Base-by-base conservation (phyloP, 1,139 yeast genomes). In the Pneumocystis canis region DNA sequence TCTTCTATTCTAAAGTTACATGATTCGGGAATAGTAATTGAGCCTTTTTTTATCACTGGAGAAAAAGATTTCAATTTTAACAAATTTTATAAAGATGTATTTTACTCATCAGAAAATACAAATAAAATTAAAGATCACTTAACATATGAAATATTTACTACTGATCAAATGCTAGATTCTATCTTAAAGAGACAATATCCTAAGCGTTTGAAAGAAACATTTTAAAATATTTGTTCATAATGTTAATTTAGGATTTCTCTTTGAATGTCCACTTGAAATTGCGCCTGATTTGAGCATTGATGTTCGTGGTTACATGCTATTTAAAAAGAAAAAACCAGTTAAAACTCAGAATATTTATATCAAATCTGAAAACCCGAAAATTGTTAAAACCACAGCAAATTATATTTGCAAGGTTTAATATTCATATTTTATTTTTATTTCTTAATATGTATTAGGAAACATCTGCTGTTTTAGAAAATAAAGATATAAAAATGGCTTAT, bases 241-340 rank as follows among this genome's bases (percentile, higher is more conserved):
- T 84, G 81, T 65, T 85, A 84, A 65, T 78, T 86, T 9, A 80
- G 81, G 95, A 61, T 79, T 84, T 2, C 80, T 79, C 59, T 86
- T 87, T 69, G 78, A 82, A 14, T 82, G 88, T 67, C 80, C 83
- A n/a, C 66, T 84, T 58, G 77, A 78, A 5, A 70, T 84, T 3
- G 75, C 77, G 2, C 82, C 83, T 1, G 74, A 76, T 0, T 67
- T 89, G 18, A 78, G 79, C 0, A 80, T 92, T 61, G 85, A 89
- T 0, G 77, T 89, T 1, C 82, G 81, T 68, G 97, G 95, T 0
- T 87, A 84, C 69, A 75, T 85, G 0, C 76, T 87, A n/a, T 81
- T 79, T 67, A 76, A 79, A 18, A 82, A 80, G 63, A 85, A 84
- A 65, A 78, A 76, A 60, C 71, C 81, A 0, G 75, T 78, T 35